Conservation (phyloP, 345 rosid species). For the Balakata baccata region DNA sequence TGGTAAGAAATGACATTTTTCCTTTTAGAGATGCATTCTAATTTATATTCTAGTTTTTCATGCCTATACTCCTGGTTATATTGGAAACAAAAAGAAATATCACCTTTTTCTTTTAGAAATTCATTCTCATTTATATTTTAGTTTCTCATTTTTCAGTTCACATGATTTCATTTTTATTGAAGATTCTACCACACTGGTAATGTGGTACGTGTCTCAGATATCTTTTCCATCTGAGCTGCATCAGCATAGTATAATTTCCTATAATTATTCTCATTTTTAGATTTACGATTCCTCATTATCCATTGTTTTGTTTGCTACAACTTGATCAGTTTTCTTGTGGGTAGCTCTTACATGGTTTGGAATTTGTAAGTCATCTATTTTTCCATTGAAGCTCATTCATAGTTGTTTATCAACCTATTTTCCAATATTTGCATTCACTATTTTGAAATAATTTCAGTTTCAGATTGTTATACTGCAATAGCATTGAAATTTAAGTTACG, state of each 20-base stretch:
- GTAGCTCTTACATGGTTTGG: too few relatives aligned
- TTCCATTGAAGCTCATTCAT: neutral
- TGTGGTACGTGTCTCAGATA: neutral
- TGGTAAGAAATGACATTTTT: constrained; percentile 41
- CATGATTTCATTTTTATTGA: neutral
- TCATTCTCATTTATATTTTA: too few relatives aligned
- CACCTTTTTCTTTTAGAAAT: too few relatives aligned
- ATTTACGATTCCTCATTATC: neutral
- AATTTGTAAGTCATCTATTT: neutral
- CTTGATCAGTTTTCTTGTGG: neutral
- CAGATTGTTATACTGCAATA: neutral
- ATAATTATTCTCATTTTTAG: neutral
- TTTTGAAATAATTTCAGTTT: neutral
- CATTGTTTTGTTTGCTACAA: neutral
- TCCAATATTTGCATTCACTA: neutral
- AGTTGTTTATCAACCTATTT: neutral
- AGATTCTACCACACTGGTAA: neutral
- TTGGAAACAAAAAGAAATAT: too few relatives aligned
- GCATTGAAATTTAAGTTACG: neutral
- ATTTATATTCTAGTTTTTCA: neutral
- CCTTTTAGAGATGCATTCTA: neutral
- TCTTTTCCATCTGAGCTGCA: neutral
- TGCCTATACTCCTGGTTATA: too few relatives aligned
- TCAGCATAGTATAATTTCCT: neutral
- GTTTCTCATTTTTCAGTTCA: neutral